Base-by-base conservation (phyloP, 148 eudicot genomes). In the Silene uniflora region DNA sequence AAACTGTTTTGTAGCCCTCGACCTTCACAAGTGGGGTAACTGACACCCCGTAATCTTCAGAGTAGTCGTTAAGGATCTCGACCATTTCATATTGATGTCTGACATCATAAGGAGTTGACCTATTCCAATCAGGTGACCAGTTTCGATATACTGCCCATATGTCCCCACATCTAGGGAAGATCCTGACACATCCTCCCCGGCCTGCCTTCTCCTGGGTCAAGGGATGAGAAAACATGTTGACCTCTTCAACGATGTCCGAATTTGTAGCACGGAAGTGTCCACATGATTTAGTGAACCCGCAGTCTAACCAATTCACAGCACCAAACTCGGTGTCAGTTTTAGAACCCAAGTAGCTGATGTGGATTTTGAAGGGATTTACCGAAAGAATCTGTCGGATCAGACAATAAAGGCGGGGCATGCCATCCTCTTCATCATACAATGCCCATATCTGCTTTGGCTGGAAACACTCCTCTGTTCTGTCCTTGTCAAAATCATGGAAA, bases 361-460 rank as follows among this genome's bases (percentile, higher is more conserved):
- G 88, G 68, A 95, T 85, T 83, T 89, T 89, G 71, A 95, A 95
- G 1, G 99, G 99, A 18, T 86, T 88, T 23, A 85, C 80, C 0
- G 99, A 95, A 69, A 95, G 81, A 46, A 95, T 81, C 75, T 89
- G 86, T 23, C 98, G 98, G 65, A 95, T 91, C 54, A 95, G 84
- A 84, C 99, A 95, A 74, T 95, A 95, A 76, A 95, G 84, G 61
- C 99, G 91, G 68, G 99, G 99, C 99, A 95, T 95, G 18, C 99
- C 99, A 59, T 95, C 99, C 81, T 95, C 99, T 86, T 95, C 99
- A 77, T 95, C 99, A 60, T 95, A 95, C 73, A 95, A 65, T 49
- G 99, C 99, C 99, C 99, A 95, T 83, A 95, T 92, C 83, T 95
- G 99, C 87, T 91, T 95, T 27, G 97, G 92, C 77, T 89, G 88